Evolutionary conservation across 768 basidiomycete species (phyloP), one percentile per base, ranked within the genome.

Genomic region (Mycena albidolilacea): DNA sequence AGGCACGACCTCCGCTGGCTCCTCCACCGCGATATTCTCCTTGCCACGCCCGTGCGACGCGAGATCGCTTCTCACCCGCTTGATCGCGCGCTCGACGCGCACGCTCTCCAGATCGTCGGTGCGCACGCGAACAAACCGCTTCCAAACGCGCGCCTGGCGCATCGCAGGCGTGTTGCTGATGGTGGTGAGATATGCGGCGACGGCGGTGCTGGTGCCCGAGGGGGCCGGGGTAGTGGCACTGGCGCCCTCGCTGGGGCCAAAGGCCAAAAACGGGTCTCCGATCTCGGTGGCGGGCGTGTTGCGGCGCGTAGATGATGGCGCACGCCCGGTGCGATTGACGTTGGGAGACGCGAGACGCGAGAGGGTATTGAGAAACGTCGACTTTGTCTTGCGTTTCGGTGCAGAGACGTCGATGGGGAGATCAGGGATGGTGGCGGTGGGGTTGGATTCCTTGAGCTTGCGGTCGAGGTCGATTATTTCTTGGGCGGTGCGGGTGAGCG

Each of bases 41-140:
- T 79, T 82, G 38, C 77, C 67, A 38, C 78, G 78, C 55, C 89
- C 83, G 66, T 96, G 95, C 12, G 91, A 91, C 11, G 93, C 94
- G 23, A 95, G 85, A 83, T 97, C 96, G 57, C 93, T 95, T 67
- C 95, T 86, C 21, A 95, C 94, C 38, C 94, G 91, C 84, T 96
- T 95, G 82, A 97, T 93, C 5, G 95, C 93, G 74, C 95, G 88
- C 84, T 97, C 95, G 50, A 94, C 91, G 55, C 95, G 90, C 7
- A 92, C 92, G 76, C 95, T 96, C 84, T 97, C 92, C 63, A 97
- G 82, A 81, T 97, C 96, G 78, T 97, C 96, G 4, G 91, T 93
- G 68, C 96, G 88, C 9, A 96, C 94, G 58, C 91, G 87, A 67
- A 97, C 93, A 77, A 97, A 97, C 17, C 92, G 90, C 78, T 92